phyloP scores from a whole-genome alignment of 495 filamentous ascomycete species.

The Trichoderma reesei region DNA sequence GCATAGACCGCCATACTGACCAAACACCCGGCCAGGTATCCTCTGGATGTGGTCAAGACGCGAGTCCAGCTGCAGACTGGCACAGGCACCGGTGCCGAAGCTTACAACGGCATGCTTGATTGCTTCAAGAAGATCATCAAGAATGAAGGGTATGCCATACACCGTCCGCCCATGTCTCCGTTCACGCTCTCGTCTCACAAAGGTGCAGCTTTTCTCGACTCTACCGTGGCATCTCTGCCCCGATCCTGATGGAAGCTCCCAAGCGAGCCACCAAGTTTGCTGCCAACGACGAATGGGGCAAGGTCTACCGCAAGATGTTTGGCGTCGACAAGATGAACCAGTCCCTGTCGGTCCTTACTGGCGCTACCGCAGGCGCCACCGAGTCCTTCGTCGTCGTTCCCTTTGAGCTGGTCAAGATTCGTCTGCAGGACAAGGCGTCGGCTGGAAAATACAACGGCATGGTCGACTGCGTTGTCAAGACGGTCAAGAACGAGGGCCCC shows the following conservation, averaged over 20 bases:
- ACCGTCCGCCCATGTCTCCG: not conserved
- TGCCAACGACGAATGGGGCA: constrained; percentile 96
- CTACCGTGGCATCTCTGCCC: constrained; percentile 91
- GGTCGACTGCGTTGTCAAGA: constrained; percentile 79
- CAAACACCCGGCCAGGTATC: constrained; percentile 58
- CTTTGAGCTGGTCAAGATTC: constrained; percentile 93
- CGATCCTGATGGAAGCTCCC: constrained; percentile 96
- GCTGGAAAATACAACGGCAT: constrained; percentile 89
- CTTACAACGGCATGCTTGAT: constrained; percentile 94
- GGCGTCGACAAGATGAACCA: constrained; percentile 81
- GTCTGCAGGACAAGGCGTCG: constrained; percentile 90
- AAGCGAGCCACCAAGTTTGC: constrained; percentile 99
- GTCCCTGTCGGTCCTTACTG: constrained; percentile 77
- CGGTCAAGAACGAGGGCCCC: constrained; percentile 70
- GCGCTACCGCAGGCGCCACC: constrained; percentile 88
- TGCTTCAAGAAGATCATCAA: constrained; percentile 93
- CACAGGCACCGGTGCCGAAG: constrained; percentile 56
- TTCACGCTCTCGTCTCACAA: constrained; percentile 12
- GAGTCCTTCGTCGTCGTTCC: constrained; percentile 87
- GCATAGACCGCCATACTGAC: constrained; percentile 4
- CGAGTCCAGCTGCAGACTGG: constrained; percentile 91
- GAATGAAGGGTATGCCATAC: constrained; percentile 71
- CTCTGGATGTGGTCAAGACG: constrained; percentile 96
- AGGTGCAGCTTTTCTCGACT: constrained; percentile 63
- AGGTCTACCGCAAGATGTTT: constrained; percentile 78